Percentiles rank a stretch among this genome's conserved stretches.
phyloP scores from a whole-genome alignment of 495 filamentous ascomycete species.

The Aspergillus biplanus region DNA sequence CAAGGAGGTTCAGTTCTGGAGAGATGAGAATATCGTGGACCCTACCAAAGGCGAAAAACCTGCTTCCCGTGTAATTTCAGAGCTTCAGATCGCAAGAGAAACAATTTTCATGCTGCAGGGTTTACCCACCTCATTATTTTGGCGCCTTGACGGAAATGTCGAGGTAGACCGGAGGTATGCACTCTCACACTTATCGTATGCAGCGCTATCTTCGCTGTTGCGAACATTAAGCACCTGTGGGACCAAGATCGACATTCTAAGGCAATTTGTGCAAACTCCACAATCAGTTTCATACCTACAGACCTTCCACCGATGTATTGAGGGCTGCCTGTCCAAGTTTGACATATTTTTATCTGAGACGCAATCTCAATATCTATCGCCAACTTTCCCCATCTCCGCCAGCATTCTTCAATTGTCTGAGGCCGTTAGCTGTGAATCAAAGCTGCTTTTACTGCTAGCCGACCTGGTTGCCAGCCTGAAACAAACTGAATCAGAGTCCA shows the following conservation, averaged over 20 bases:
- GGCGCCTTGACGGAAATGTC: conserved; percentile 42
- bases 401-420: conserved; percentile 65
- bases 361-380: conserved; percentile 47
- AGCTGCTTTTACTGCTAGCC: conserved; percentile 58
- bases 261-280: conserved; percentile 45
- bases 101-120: conserved; percentile 83
- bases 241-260: conserved; percentile 46
- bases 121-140: conserved; percentile 73
- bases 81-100: conserved; percentile 77
- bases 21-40: conserved; percentile 37
- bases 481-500: conserved; percentile 30
- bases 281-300: conserved; percentile 55
- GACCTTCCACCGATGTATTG: conserved; percentile 56
- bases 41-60: conserved; percentile 31
- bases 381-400: conserved; percentile 34
- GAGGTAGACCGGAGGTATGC: conserved; percentile 42
- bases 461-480: conserved; percentile 43
- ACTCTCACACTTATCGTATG: conserved; percentile 42
- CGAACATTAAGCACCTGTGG: conserved; percentile 49
- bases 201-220: conserved; percentile 44
- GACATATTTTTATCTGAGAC: conserved; percentile 47
- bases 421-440: conserved; percentile 58
- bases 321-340: conserved; percentile 44
- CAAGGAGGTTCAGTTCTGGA: conserved; percentile 68
- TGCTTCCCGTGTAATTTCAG: conserved; percentile 60